A percentile compares a stretch with the other conserved stretches of the same genome.
Conservation (phyloP, 805 yeast genomes). For the Pichia californica region DNA sequence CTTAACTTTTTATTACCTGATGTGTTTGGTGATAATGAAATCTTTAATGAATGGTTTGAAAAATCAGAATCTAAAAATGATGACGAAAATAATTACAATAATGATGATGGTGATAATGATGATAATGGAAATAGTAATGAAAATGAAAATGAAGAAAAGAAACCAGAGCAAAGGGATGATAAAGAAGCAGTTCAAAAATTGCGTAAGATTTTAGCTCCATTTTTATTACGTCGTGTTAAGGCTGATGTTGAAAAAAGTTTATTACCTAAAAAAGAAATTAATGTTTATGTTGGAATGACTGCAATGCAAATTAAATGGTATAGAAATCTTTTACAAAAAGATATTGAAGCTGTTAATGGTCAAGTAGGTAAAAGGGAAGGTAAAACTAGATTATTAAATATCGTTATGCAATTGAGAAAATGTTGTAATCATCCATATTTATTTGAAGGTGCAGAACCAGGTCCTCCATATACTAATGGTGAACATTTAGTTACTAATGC, state of each 20-base stretch:
- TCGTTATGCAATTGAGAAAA: conserved; percentile 93
- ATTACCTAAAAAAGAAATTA: conserved; percentile 84
- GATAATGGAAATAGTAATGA: conserved; percentile 78
- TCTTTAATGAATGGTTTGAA: conserved; percentile 91
- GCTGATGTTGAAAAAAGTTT: conserved; percentile 89
- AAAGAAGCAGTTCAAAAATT: conserved; percentile 88
- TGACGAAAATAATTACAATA: conserved; percentile 79
- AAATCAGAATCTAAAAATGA: conserved; percentile 50
- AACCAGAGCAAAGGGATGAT: conserved; percentile 30
- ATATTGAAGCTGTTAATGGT: conserved; percentile 94
- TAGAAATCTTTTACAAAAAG: conserved; percentile 79
- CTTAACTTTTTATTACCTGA: conserved; percentile 88
- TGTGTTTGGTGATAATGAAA: conserved; percentile 85
- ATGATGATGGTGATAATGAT: conserved; percentile 55
- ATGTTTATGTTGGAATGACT: conserved; percentile 89
- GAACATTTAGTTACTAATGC: conserved; percentile 88
- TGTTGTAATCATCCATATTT: conserved; percentile 97
- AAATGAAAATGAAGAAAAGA: conserved; percentile 43
- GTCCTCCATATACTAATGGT: conserved; percentile 94
- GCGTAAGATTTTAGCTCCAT: conserved; percentile 84
- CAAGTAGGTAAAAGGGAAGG: conserved; percentile 92
- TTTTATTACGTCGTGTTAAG: conserved; percentile 81
- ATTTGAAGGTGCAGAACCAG: conserved; percentile 99
- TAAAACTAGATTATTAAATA: conserved; percentile 82
- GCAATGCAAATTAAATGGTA: conserved; percentile 95